Evolutionary conservation across 805 yeast species (phyloP), one percentile per base, ranked within the genome.

Genomic region (Candida multigemmis): DNA sequence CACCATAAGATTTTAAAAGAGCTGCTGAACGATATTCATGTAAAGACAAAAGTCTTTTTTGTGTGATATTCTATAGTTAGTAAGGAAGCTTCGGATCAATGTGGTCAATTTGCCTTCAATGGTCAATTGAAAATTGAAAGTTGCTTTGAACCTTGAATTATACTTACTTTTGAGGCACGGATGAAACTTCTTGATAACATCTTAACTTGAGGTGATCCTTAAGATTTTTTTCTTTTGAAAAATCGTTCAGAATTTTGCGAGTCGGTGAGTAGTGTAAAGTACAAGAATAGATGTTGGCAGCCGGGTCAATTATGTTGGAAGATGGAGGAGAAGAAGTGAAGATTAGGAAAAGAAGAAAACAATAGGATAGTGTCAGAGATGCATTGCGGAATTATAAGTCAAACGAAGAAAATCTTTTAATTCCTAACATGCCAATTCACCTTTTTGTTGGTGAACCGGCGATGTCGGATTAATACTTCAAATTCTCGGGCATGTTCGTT

Each of bases 1-100:
- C 77, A 37, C 87, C 94, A 64, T 86, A 89, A 26, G 69, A 48
- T 54, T 77, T 71, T 47, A 91, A 73, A 32, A 91, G 62, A 36
- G 80, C 81, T 27, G 97, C 96, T 17, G 96, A 83, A 58, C 96
- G 84, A 75, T 60, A 91, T 64, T 91, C 99, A 53, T 91, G 98
- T 42, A 91, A 75, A 11, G 96, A 86, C 45, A 91, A 66, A 64
- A 65, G 66, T 70, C 98, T 84, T 38, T 56, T 61, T 43, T 58
- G 60, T 32, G 42, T 46, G 36, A 46, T 40, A 37, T 54, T 33
- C 51, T 48, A 29, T 5, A 21, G 22, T 21, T 31, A 22, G 19
- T 29, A 19, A 20, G 24, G 7, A n/a, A 19, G 12, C 7, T 22
- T 12, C 16, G 14, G 15, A 16, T 16, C 19, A 17, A 24, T 24